phyloP scores from a whole-genome alignment of 176 grass and related monocot species.

The Oryza brachyantha region DNA sequence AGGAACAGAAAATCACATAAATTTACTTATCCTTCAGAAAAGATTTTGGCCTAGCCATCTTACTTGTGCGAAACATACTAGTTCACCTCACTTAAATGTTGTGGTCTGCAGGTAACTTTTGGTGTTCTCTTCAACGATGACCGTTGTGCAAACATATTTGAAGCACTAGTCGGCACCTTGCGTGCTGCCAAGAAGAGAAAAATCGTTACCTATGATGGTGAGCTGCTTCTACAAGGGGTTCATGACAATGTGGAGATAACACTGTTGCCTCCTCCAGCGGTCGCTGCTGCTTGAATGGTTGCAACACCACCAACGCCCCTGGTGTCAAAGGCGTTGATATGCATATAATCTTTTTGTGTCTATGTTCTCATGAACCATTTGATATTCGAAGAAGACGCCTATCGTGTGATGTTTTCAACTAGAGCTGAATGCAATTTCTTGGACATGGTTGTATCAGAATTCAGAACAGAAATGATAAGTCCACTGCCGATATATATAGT shows the following conservation, averaged over 20 bases:
- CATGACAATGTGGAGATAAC: constrained; percentile 92
- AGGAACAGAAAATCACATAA: not conserved
- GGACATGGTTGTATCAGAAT: not conserved
- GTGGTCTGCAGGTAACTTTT: constrained; percentile 63
- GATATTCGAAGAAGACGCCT: constrained; percentile 11
- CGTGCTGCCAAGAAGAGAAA: constrained; percentile 83
- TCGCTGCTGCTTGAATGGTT: constrained; percentile 32
- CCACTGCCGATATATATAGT: constrained; percentile 3
- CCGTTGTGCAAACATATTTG: constrained; percentile 87
- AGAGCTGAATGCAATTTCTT: not conserved
- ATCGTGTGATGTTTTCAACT: constrained; percentile 13
- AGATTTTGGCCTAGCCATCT: not conserved
- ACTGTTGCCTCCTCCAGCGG: constrained; percentile 43
- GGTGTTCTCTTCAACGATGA: constrained; percentile 96
- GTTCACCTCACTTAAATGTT: not conserved
- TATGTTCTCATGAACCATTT: constrained; percentile 19
- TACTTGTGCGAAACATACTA: not conserved
- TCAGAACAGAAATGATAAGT: not conserved
- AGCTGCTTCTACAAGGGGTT: constrained; percentile 88
- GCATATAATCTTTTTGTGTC: constrained; percentile 16
- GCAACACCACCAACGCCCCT: not conserved
- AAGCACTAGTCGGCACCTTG: constrained; percentile 85
- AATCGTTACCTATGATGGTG: constrained; percentile 65
- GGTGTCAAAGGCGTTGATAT: not conserved
- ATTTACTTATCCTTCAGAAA: not conserved